Percentiles rank a stretch among this genome's conserved stretches.
Conservation (phyloP, 768 basidiomycete genomes). For the Lactifluus subvellereus region DNA sequence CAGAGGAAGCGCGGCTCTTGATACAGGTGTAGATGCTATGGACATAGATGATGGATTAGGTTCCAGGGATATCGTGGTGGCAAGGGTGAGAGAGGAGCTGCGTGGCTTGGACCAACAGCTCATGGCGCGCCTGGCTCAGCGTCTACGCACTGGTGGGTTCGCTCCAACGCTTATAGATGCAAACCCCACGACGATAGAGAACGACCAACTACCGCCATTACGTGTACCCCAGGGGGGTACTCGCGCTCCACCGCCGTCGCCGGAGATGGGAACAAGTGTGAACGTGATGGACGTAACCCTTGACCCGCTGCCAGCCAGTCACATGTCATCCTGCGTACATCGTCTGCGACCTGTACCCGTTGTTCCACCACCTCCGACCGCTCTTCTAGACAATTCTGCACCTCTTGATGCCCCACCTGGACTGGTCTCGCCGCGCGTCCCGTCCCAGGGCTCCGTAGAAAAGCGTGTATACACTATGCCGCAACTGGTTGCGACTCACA, state of each 20-base stretch:
- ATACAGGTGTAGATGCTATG: not conserved
- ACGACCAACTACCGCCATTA: not conserved
- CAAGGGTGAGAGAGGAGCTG: slow-evolving; percentile 9
- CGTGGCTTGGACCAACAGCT: slow-evolving; percentile 18
- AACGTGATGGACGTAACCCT: slow-evolving; percentile 12
- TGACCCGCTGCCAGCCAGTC: slow-evolving; percentile 17
- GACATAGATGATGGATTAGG: slow-evolving; percentile 4
- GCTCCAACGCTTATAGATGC: slow-evolving; percentile 9
- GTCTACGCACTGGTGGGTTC: slow-evolving; percentile 10
- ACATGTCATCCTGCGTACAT: not conserved
- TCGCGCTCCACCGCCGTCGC: slow-evolving; percentile 20
- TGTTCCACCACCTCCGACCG: slow-evolving; percentile 3
- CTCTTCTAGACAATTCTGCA: not conserved
- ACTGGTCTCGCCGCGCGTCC: slow-evolving; percentile 16
- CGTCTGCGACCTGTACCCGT: not conserved
- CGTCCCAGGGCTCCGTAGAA: slow-evolving; percentile 2
- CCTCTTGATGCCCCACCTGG: slow-evolving; percentile 8
- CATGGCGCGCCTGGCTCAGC: slow-evolving; percentile 10
- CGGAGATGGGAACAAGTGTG: slow-evolving; percentile 15
- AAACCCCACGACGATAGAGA: not conserved
- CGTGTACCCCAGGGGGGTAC: slow-evolving; percentile 13
- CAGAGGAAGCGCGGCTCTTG: not conserved
- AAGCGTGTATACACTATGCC: slow-evolving; percentile 21
- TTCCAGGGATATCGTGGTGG: not conserved
- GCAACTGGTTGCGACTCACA: slow-evolving; percentile 25